Evolutionary conservation across 2,329 filamentous ascomycete species (phyloP).

Genomic region (Trichoderma atroviride): DNA sequence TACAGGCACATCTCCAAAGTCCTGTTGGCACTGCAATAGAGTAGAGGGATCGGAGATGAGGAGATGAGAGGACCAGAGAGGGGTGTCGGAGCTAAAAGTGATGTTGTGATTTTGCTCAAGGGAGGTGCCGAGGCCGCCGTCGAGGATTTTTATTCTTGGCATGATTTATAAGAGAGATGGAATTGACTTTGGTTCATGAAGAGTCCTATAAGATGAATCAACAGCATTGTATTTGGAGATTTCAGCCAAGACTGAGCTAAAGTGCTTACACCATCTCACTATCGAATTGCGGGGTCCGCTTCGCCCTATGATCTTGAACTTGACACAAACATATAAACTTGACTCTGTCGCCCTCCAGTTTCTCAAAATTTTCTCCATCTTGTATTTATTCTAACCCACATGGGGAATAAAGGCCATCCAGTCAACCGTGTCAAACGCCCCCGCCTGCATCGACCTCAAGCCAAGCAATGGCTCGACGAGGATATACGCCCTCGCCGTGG

Average conservation of each 20-base stretch:
- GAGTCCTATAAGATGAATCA: background rate
- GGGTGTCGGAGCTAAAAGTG: slow-evolving; percentile 55
- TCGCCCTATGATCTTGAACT: background rate
- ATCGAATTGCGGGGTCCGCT: background rate
- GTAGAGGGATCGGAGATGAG: slow-evolving; percentile 57
- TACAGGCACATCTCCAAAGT: slow-evolving; percentile 59
- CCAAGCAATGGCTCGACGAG: background rate
- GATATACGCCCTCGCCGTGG: background rate
- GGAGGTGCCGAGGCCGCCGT: slow-evolving; percentile 69
- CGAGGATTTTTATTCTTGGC: slow-evolving; percentile 53
- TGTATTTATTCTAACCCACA: background rate
- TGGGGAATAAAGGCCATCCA: background rate
- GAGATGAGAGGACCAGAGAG: slow-evolving; percentile 70
- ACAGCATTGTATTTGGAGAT: background rate
- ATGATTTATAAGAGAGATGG: background rate
- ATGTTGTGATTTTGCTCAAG: slow-evolving; percentile 60
- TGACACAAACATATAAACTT: background rate
- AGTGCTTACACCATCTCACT: background rate
- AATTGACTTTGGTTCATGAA: background rate
- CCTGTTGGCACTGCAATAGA: slow-evolving; percentile 57
- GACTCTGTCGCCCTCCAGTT: background rate
- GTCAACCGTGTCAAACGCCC: background rate
- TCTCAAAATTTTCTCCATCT: background rate
- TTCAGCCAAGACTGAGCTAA: background rate
- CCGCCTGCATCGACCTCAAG: slow-evolving; percentile 1